Evolutionary conservation across 257 asterid species (phyloP).

Genomic region (Galeopsis tetrahit): DNA sequence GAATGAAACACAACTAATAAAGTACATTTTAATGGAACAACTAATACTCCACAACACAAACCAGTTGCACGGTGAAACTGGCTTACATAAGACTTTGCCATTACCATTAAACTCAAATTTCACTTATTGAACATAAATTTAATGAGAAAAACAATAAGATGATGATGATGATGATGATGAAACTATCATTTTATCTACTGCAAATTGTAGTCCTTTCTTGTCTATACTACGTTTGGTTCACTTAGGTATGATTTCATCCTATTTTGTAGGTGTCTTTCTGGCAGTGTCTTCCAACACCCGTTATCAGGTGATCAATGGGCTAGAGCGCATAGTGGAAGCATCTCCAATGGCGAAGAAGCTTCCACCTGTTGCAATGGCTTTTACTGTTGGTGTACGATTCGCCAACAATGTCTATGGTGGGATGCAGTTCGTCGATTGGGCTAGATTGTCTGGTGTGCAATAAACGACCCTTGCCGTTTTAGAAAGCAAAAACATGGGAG

Average conservation of each 20-base stretch:
- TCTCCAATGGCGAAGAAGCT: constrained; percentile 71
- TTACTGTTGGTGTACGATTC: constrained; percentile 88
- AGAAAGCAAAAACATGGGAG: background rate
- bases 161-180: constrained; percentile 16
- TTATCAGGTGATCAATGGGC: constrained; percentile 86
- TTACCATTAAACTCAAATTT: background rate
- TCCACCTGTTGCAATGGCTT: constrained; percentile 84
- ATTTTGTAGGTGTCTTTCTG: constrained; percentile 72
- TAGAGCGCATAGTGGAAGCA: constrained; percentile 84
- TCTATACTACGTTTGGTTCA: background rate
- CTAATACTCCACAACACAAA: too few species aligned
- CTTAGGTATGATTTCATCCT: background rate
- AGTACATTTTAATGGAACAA: too few species aligned
- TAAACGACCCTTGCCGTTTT: constrained; percentile 28
- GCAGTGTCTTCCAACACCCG: constrained; percentile 96
- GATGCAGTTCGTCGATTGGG: constrained; percentile 99
- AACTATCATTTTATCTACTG: background rate
- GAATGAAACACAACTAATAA: too few species aligned
- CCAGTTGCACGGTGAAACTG: too few species aligned
- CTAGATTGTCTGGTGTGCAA: constrained; percentile 87
- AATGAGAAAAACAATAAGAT: constrained; percentile 17
- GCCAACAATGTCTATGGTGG: constrained; percentile 95
- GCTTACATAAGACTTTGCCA: too few species aligned
- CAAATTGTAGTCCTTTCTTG: background rate
- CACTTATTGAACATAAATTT: too few species aligned